Percentiles rank a stretch among this genome's conserved stretches.
Conservation (phyloP, 768 basidiomycete species). For the Mycena chlorophos region DNA sequence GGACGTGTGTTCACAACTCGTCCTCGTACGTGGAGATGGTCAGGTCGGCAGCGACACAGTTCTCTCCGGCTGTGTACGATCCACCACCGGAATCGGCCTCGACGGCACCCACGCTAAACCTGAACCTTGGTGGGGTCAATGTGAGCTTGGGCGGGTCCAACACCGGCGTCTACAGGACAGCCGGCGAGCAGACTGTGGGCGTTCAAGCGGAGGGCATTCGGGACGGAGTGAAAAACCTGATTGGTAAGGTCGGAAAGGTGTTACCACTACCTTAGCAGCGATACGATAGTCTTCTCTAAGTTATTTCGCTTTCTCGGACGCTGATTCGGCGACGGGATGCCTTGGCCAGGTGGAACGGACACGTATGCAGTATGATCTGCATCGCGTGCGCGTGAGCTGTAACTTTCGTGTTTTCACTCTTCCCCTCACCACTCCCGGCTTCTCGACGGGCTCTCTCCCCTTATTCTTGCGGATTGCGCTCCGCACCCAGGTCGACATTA, state of each 20-base stretch:
- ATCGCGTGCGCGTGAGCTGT: slow-evolving; percentile 16
- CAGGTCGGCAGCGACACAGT: slow-evolving; percentile 62
- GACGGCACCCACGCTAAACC: slow-evolving; percentile 78
- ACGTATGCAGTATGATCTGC: slow-evolving; percentile 22
- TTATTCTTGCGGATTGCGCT: slow-evolving; percentile 33
- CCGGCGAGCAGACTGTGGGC: slow-evolving; percentile 61
- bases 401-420: slow-evolving; percentile 15
- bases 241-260: slow-evolving; percentile 87
- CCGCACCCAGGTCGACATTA: slow-evolving; percentile 34
- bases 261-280: slow-evolving; percentile 51
- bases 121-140: slow-evolving; percentile 91
- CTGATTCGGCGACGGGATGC: slow-evolving; percentile 9
- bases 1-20: slow-evolving; percentile 95
- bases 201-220: slow-evolving; percentile 86
- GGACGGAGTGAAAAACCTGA: slow-evolving; percentile 83
- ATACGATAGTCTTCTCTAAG: slow-evolving; percentile 13
- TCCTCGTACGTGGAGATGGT: slow-evolving; percentile 88
- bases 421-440: slow-evolving; percentile 29
- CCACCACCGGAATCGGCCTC: slow-evolving; percentile 74
- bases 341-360: slow-evolving; percentile 12
- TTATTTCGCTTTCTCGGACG: slow-evolving; percentile 11
- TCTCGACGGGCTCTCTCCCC: slow-evolving; percentile 7
- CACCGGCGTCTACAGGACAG: slow-evolving; percentile 82
- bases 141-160: slow-evolving; percentile 90
- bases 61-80: slow-evolving; percentile 67